These are phyloP conservation scores for Melocanna baccifera DNA, from an alignment of 176 grass and related monocot species.

Conservation along the genomic window DNA sequence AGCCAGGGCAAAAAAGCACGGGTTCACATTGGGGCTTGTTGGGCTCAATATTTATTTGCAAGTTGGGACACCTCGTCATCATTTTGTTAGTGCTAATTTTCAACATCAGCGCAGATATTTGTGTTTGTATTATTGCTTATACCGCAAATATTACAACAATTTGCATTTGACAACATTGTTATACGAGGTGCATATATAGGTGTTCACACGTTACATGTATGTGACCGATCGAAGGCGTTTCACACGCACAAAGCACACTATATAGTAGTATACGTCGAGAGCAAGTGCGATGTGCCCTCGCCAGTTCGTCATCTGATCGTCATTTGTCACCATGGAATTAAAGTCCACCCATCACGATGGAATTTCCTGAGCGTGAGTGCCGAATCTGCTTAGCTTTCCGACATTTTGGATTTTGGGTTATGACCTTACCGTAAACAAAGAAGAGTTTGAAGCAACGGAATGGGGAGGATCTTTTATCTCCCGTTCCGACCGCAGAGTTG, in stretches of 20 bases:
- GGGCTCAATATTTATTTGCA: neutral
- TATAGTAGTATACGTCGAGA: no score
- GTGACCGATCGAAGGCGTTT: neutral
- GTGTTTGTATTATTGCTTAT: no score
- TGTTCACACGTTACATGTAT: neutral
- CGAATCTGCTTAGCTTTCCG: conserved; percentile 33
- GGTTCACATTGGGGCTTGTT: neutral
- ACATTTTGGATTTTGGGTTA: conserved; percentile 21
- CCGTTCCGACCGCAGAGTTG: neutral
- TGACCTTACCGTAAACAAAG: conserved; percentile 9
- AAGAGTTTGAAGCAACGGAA: neutral
- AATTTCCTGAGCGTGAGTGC: neutral
- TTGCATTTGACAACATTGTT: neutral
- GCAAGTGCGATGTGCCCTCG: neutral
- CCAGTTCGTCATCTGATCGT: conserved; percentile 14
- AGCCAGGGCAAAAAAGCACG: neutral
- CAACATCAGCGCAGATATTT: neutral
- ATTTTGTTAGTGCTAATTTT: neutral
- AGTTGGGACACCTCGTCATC: neutral
- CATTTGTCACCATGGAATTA: neutral
- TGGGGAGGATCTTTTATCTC: neutral
- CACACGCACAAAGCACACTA: neutral
- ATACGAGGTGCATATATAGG: neutral
- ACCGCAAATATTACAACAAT: no score
- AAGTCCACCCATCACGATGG: neutral